Evolutionary conservation across 352 stramenopile genomes (phyloP).

Genomic region (Phytophthora ohioensis): DNA sequence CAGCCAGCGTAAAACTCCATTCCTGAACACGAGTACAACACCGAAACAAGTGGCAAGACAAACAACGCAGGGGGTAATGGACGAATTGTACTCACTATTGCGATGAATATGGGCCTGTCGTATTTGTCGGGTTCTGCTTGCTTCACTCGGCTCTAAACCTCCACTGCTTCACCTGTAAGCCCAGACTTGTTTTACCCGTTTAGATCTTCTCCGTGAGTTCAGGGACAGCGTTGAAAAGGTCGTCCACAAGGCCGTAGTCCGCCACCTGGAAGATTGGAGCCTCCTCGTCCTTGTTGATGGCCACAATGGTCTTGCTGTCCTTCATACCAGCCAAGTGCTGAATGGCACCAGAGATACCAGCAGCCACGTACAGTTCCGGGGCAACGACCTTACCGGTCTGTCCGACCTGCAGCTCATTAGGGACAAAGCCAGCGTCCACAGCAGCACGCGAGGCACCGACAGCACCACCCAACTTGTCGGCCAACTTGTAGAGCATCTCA

Average conservation of each 20-base stretch:
- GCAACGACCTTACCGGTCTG: conserved; percentile 99
- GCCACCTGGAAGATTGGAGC: conserved; percentile 99
- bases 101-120: conserved; percentile 33
- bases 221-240: conserved; percentile 98
- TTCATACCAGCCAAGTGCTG: conserved; percentile 99
- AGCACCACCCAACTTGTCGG: conserved; percentile 97
- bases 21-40: neutral
- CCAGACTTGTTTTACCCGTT: conserved; percentile 24
- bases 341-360: conserved; percentile 98
- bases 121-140: conserved; percentile 18
- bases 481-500: conserved; percentile 96
- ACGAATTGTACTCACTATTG: conserved; percentile 42
- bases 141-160: conserved; percentile 21
- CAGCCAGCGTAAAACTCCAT: conserved; percentile 9
- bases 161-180: neutral
- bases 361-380: conserved; percentile 97
- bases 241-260: conserved; percentile 98
- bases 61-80: conserved; percentile 17
- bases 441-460: conserved; percentile 98
- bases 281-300: conserved; percentile 99
- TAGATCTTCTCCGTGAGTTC: conserved; percentile 98
- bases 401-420: conserved; percentile 99
- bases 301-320: conserved; percentile 99
- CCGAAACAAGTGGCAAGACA: neutral
- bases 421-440: conserved; percentile 98